phyloP scores from a whole-genome alignment of 257 asterid genomes.

The Ballota nigra region DNA sequence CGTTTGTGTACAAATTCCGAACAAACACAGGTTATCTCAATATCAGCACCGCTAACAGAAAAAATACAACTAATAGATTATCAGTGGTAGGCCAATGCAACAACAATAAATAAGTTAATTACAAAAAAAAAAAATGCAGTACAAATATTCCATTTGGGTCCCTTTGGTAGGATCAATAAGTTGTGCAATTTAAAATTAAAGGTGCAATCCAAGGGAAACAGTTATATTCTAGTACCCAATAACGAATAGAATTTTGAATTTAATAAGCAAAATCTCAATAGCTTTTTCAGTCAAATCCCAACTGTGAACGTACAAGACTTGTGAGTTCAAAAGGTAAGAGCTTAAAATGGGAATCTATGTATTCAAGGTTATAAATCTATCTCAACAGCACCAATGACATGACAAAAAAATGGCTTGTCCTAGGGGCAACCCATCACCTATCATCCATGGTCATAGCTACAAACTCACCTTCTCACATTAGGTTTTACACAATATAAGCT shows the following conservation, averaged over 20 bases:
- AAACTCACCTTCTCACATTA: background rate
- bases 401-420: background rate
- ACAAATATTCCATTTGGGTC: background rate
- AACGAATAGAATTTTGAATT: background rate
- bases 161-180: background rate
- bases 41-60: slow-evolving; percentile 11
- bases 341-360: background rate
- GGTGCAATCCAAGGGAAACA: background rate
- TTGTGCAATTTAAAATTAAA: background rate
- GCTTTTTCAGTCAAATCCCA: slow-evolving; percentile 7
- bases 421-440: background rate
- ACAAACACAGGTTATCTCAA: background rate
- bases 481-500: background rate
- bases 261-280: background rate
- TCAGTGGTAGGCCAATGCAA: background rate
- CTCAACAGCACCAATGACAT: background rate
- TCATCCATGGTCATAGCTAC: background rate
- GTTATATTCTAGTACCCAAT: slow-evolving; percentile 2
- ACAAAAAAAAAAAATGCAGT: background rate
- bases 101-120: background rate
- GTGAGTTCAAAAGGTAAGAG: background rate
- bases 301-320: background rate
- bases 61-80: background rate
- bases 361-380: background rate
- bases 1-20: background rate